These are phyloP conservation scores for Cymodocea nodosa DNA, from an alignment of 116 monocot species.

Conservation along the genomic window DNA sequence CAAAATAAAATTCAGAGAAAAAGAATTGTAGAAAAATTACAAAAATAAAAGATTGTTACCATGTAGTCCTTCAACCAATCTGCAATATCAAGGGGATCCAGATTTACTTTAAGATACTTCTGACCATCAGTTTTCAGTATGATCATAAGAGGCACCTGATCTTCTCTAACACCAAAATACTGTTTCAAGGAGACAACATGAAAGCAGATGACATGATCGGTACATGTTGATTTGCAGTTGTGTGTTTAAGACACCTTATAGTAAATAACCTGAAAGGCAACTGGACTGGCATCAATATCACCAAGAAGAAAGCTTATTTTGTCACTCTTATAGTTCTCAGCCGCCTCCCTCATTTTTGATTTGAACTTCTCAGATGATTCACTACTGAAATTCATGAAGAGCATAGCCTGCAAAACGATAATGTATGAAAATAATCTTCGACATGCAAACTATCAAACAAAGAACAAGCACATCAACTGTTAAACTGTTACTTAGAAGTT, in stretches of 20 bases:
- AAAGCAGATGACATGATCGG: neutral
- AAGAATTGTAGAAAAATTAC: too few relatives aligned
- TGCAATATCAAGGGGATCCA: conserved; percentile 52
- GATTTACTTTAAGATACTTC: conserved; percentile 60
- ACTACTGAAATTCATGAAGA: conserved; percentile 57
- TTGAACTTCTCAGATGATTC: conserved; percentile 47
- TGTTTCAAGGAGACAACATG: conserved; percentile 13
- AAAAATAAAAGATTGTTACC: conserved; percentile 19
- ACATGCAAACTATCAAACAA: too few relatives aligned
- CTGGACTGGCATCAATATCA: conserved; percentile 56
- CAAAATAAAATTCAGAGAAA: neutral
- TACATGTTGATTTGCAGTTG: neutral
- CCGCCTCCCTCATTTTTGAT: conserved; percentile 54
- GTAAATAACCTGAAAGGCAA: conserved; percentile 62
- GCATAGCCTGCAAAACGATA: conserved; percentile 38
- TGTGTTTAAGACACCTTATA: too few relatives aligned
- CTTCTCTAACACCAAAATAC: conserved; percentile 75
- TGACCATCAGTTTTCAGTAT: conserved; percentile 46
- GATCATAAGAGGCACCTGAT: conserved; percentile 58
- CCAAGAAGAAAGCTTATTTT: conserved; percentile 64
- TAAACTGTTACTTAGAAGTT: too few relatives aligned
- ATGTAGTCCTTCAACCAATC: conserved; percentile 63
- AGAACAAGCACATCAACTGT: too few relatives aligned
- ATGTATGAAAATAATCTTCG: too few relatives aligned
- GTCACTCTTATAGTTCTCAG: conserved; percentile 44